Conservation (phyloP, 164 flowering plant species). For the Vitis rotundifolia region DNA sequence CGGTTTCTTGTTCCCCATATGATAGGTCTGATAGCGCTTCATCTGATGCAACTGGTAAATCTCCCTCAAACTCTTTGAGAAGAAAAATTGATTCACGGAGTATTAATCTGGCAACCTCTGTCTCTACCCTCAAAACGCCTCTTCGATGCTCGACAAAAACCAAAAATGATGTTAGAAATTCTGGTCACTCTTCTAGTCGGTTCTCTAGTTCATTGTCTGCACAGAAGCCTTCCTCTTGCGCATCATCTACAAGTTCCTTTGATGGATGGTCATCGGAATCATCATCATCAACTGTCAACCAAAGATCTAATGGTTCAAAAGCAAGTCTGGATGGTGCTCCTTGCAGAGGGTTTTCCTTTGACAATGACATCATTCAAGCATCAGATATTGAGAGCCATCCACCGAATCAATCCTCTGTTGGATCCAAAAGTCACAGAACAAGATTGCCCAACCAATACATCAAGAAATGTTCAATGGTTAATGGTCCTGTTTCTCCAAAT, state of each 20-base stretch:
- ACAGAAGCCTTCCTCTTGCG: slow-evolving; percentile 32
- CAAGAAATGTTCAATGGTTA: slow-evolving; percentile 17
- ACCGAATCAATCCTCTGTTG: neutral
- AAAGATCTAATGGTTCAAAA: slow-evolving; percentile 26
- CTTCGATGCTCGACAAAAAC: slow-evolving; percentile 18
- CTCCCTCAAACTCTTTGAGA: slow-evolving; percentile 25
- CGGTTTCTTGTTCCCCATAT: slow-evolving; percentile 32
- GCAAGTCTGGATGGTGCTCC: slow-evolving; percentile 17
- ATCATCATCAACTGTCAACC: slow-evolving; percentile 45
- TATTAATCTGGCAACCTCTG: slow-evolving; percentile 16
- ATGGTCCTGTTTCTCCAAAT: slow-evolving; percentile 15
- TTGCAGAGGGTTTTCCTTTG: slow-evolving; percentile 13
- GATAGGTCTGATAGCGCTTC: slow-evolving; percentile 32
- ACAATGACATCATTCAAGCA: slow-evolving; percentile 19
- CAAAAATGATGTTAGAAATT: slow-evolving; percentile 23
- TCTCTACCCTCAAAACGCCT: slow-evolving; percentile 29
- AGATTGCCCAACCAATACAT: slow-evolving; percentile 8
- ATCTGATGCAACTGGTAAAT: slow-evolving; percentile 28
- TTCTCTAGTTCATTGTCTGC: slow-evolving; percentile 26
- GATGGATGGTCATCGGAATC: slow-evolving; percentile 60
- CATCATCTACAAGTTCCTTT: slow-evolving; percentile 56
- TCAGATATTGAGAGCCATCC: slow-evolving; percentile 15
- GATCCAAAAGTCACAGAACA: slow-evolving; percentile 9
- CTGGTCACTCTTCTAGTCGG: slow-evolving; percentile 24
- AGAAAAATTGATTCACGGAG: slow-evolving; percentile 29